Base-by-base conservation (phyloP, 345 rosid species). In the Populus tremula region DNA sequence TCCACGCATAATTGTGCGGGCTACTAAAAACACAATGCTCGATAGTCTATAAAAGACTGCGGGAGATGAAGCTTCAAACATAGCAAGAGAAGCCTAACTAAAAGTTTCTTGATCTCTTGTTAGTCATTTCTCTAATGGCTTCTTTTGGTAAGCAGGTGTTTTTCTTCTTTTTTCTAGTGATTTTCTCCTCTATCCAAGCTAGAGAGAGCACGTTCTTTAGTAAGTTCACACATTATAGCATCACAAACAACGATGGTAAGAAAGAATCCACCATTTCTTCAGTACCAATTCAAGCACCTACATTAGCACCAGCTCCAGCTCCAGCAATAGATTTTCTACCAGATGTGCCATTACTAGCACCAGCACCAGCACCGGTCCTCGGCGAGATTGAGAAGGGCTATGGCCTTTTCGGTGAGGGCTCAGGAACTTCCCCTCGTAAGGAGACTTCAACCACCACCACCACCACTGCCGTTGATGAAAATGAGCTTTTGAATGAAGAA, bases 151-250 rank as follows among this genome's bases (percentile, higher is more conserved):
- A 71, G 20, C 21, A 39, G 69, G 18, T 74, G 33, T 43, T 56
- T 18, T 72, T 83, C 72, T 82, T 79, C 79, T 71, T 79, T 63
- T 69, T 82, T 53, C 53, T 75, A 31, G 20, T 75, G 39, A 59
- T 81, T 49, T 74, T 84, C 74, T 75, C 80, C 62, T 59, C 80
- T 66, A 81, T 82, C 73, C 86, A 89, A 33, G 92, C 87, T 13
- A 90, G 92, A 78, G 88, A 87, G 74, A 87, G 91, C 79, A 84
- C 75, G 80, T 87, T 91, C 84, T 91, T 91, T 72, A 86, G 85
- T 83, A 91, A 88, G 87, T 81, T 87, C 81, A 84, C 84, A 64
- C 88, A 76, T 67, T n/a, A 69, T 39, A 80, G 73, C 77, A 75
- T 67, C 72, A 75, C 67, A 33, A 36, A 71, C 13, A 68, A 66